Base-by-base conservation (phyloP, 495 filamentous ascomycete species). In the Cudoniella acicularis region DNA sequence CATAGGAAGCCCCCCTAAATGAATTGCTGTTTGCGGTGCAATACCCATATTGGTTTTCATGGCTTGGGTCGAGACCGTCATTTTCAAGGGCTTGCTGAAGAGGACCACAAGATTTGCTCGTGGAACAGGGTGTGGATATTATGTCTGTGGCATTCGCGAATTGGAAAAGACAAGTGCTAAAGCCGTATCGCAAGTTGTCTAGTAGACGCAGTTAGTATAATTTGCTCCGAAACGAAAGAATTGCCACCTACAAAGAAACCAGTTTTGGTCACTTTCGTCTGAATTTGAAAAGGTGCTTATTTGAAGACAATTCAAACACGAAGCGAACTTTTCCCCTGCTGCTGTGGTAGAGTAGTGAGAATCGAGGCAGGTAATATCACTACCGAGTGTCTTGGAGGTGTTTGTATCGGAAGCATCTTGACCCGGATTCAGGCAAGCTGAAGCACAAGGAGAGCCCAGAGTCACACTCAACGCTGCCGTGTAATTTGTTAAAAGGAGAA, bases 371-470 rank as follows among this genome's bases (percentile, higher is more conserved):
- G 68, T 63, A 25, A 81, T 75, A 57, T 81, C 79, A 4, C 67
- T 61, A 45, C 73, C 73, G n/a, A 30, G 57, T 0, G 74, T 79
- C 36, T 67, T 75, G 43, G 75, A 80, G 10, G 75, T 73, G 48
- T 69, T 73, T 47, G 77, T 71, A 48, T 77, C 72, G 4, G 77
- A 77, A 27, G 67, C 54, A 54, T 78, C 74, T 46, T 73, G 63
- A 43, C 51, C 57, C 4, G 57, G 40, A 20, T 80, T 75, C 45
- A 74, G 52, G 52, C 79, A 82, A 49, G 71, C 51, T 46, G 73
- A 70, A 27, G 77, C 66, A 49, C 79, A 82, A 16, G 74, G 77
- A n/a, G 78, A 81, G 52, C 77, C 75, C 23, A 78, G 75, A n/a
- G 77, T 73, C 26, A 80, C 76, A 65, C 78, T 76, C 18, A 82